phyloP scores from a whole-genome alignment of 805 yeast genomes.

The Wilhelminamyces savonicus region DNA sequence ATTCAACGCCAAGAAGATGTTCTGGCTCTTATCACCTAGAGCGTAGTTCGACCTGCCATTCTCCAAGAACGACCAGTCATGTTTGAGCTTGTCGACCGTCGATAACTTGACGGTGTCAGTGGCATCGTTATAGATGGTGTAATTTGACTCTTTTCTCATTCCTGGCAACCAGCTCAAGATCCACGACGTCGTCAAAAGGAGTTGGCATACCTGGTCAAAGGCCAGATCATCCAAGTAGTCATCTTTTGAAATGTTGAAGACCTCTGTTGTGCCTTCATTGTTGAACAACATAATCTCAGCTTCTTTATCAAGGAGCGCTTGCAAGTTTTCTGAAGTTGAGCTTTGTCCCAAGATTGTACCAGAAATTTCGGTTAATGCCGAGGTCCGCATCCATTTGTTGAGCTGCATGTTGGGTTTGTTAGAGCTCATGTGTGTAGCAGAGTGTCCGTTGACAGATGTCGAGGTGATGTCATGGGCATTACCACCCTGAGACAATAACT shows the following conservation, averaged over 20 bases:
- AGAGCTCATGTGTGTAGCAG: no score
- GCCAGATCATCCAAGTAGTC: constrained; percentile 51
- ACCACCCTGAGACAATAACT: constrained; percentile 28
- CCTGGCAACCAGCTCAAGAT: constrained; percentile 54
- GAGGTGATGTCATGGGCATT: constrained; percentile 10
- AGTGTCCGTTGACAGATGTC: constrained; percentile 5
- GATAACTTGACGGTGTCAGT: constrained; percentile 11
- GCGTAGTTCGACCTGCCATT: constrained; percentile 22
- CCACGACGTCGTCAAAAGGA: constrained; percentile 53
- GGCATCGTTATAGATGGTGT: constrained; percentile 12
- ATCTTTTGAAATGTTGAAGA: constrained; percentile 34
- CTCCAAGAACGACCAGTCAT: constrained; percentile 37
- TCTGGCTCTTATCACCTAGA: constrained; percentile 14
- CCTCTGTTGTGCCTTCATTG: constrained; percentile 7
- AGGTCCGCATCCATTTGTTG: constrained; percentile 26
- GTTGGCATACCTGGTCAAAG: constrained; percentile 44
- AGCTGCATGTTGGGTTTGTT: constrained; percentile 17
- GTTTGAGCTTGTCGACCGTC: constrained; percentile 26
- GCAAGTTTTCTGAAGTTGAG: constrained; percentile 5
- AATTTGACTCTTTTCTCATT: constrained; percentile 30
- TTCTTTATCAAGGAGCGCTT: constrained; percentile 16
- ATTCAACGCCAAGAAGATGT: constrained; percentile 28
- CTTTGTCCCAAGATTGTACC: constrained; percentile 8
- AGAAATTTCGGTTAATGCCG: constrained; percentile 21
- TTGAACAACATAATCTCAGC: constrained; percentile 19